Percentiles rank a stretch among this genome's conserved stretches.
Evolutionary conservation across 2,329 filamentous ascomycete species (phyloP).

Genomic region (Fonsecaea pugnacius): DNA sequence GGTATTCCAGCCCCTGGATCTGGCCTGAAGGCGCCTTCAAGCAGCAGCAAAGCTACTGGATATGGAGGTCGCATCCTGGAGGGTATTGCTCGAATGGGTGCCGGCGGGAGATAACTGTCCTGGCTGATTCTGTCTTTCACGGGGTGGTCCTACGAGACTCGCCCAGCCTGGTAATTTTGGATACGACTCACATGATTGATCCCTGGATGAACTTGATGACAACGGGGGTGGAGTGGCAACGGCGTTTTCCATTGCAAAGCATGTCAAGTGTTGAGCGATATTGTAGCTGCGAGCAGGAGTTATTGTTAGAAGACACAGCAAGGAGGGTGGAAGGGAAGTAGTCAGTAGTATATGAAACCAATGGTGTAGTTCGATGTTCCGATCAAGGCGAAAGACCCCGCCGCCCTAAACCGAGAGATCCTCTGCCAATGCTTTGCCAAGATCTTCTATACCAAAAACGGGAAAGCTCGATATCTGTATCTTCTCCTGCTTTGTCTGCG

Average conservation of each 20-base stretch:
- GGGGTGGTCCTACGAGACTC: neutral
- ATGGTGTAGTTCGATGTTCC: neutral
- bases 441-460: neutral
- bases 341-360: neutral
- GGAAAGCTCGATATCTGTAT: neutral
- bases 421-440: neutral
- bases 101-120: constrained; percentile 32
- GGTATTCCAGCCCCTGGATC: constrained; percentile 37
- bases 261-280: constrained; percentile 9
- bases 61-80: constrained; percentile 39
- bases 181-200: constrained; percentile 28
- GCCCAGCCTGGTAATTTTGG: constrained; percentile 7
- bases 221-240: constrained; percentile 1
- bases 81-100: constrained; percentile 41
- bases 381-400: neutral
- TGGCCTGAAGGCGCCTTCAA: constrained; percentile 34
- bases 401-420: neutral
- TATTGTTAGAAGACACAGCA: constrained; percentile 1
- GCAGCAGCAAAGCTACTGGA: constrained; percentile 29
- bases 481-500: neutral
- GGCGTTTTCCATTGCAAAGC: constrained; percentile 6
- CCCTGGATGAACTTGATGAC: constrained; percentile 24
- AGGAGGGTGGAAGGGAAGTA: no score
- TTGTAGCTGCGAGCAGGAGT: neutral
- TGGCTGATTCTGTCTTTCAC: neutral